Percentiles rank a stretch among this genome's conserved stretches.
These are phyloP conservation scores for Cyberlindnera bimundalis DNA, from an alignment of 805 yeast species.

Conservation along the genomic window DNA sequence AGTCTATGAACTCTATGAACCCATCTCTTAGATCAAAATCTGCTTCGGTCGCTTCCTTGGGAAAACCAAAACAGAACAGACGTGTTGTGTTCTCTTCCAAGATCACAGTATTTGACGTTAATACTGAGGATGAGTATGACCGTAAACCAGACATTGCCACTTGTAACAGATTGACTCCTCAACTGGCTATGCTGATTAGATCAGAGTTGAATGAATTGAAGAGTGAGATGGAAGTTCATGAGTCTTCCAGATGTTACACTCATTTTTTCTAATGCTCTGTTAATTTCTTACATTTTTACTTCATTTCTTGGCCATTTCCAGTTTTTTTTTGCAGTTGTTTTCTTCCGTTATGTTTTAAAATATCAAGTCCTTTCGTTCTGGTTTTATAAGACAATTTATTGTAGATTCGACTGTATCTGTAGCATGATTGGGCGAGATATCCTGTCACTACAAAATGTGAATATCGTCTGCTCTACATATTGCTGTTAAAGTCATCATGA, in stretches of 20 bases:
- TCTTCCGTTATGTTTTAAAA: not conserved
- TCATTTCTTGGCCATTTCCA: not conserved
- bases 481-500: too few relatives aligned
- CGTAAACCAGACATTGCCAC: constrained; percentile 91
- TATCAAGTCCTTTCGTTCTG: too few relatives aligned
- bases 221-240: constrained; percentile 79
- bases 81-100: constrained; percentile 70
- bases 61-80: constrained; percentile 1
- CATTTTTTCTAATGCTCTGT: constrained; percentile 60
- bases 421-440: too few relatives aligned
- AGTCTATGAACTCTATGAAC: not conserved
- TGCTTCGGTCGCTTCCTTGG: not conserved
- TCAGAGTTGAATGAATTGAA: constrained; percentile 81
- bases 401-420: too few relatives aligned
- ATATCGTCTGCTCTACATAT: too few relatives aligned
- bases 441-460: too few relatives aligned
- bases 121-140: constrained; percentile 79
- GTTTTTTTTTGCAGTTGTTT: not conserved
- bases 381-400: too few relatives aligned
- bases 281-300: not conserved
- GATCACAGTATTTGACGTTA: constrained; percentile 82
- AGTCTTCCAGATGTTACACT: constrained; percentile 72
- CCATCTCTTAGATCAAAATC: constrained; percentile 24
- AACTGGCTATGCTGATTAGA: constrained; percentile 78
- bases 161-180: constrained; percentile 86